Base-by-base conservation (phyloP, 2,329 filamentous ascomycete genomes). In the Fusarium caatingaense region DNA sequence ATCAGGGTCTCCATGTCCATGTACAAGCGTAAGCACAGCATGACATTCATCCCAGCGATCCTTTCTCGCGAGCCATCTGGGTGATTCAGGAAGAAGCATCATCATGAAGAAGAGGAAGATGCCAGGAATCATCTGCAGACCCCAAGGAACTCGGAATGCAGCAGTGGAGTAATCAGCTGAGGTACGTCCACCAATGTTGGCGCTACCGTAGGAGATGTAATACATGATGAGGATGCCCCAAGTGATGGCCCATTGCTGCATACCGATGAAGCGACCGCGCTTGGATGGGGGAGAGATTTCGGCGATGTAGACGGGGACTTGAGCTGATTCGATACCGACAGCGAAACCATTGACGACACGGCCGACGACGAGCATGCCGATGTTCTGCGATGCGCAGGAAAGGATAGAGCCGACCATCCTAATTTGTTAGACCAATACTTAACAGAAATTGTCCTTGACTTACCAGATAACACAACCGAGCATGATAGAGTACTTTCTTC, bases 171-270 rank as follows among this genome's bases (percentile, higher is more conserved):
- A 3, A 87, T 86, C 15, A 84, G 84, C 25, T 0, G 74, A 69
- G 55, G 71, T 64, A 10, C 78, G 64, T 6, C 81, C 64, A 1
- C 83, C 74, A 66, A 92, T 87, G 76, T 85, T 89, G 58, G 86
- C 88, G 77, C 87, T 88, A 23, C 88, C 88, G 72, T 92, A 91
- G 69, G 90, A 87, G 69, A 91, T 88, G 76, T 91, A 90, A 78
- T 86, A 91, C 69, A 89, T 88, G 49, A 90, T 89, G 18, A 91
- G 74, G 56, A 92, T 90, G 49, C 89, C 90, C 87, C 89, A 91
- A 3, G 89, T 91, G 45, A 92, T 92, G 28, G 88, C 89, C 87
- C 89, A 91, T 76, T 92, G 90, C 73, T 92, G 89, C 5, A 91
- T 79, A 4, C 77, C 77, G 28, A 89, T 91, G 28, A 54, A 56